phyloP scores from a whole-genome alignment of 1,284 basidiomycete species.

The Golubevia sp. region DNA sequence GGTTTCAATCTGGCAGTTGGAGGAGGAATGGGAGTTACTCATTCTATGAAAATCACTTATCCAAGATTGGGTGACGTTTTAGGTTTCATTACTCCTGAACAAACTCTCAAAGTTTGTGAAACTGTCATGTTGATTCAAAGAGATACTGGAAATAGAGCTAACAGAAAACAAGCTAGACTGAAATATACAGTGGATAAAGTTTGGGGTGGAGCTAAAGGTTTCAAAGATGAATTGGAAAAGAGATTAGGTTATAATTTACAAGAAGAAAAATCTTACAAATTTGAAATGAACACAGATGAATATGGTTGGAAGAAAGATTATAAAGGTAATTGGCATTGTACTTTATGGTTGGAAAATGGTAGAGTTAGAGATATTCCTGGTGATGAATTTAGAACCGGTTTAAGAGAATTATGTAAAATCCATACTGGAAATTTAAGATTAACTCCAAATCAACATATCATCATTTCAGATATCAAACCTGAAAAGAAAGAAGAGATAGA shows the following conservation, averaged over 20 bases:
- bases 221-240: conserved; percentile 88
- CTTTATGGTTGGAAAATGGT: conserved; percentile 95
- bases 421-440: conserved; percentile 93
- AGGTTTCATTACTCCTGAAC: conserved; percentile 88
- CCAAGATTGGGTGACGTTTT: conserved; percentile 85
- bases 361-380: conserved; percentile 91
- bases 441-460: conserved; percentile 85
- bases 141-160: conserved; percentile 91
- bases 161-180: conserved; percentile 66
- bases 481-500: conserved; percentile 75
- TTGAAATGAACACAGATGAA: conserved; percentile 88
- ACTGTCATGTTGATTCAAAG: conserved; percentile 91
- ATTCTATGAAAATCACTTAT: conserved; percentile 98
- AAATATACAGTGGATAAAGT: conserved; percentile 94
- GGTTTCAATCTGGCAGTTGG: conserved; percentile 66
- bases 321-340: conserved; percentile 89
- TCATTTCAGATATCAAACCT: conserved; percentile 79
- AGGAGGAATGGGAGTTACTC: conserved; percentile 99
- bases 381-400: conserved; percentile 86
- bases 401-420: conserved; percentile 87
- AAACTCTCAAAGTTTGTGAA: conserved; percentile 85
- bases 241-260: conserved; percentile 79
- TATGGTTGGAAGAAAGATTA: conserved; percentile 89
- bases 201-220: conserved; percentile 69
- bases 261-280: conserved; percentile 77